Conservation (phyloP, 371 early-diverging fungal genomes). For the Umbelopsis sp. region DNA sequence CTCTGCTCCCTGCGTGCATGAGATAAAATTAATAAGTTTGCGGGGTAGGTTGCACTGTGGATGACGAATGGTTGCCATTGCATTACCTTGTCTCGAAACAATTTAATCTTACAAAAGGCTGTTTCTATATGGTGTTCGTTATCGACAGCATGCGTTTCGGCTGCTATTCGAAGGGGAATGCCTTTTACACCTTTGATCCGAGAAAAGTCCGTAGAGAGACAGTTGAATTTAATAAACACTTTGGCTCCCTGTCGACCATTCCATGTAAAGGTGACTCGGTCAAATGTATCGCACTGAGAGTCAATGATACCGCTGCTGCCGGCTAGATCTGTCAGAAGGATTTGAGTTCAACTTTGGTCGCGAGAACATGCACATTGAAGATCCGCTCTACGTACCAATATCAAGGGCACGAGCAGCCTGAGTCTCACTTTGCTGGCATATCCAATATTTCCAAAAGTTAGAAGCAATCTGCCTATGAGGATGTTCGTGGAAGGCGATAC, state of each 20-base stretch:
- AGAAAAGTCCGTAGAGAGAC: slow-evolving; percentile 83
- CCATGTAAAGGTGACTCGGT: slow-evolving; percentile 78
- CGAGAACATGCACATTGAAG: neutral
- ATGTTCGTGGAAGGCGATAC: slow-evolving; percentile 76
- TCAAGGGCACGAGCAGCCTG: slow-evolving; percentile 69
- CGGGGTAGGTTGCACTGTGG: too few relatives aligned
- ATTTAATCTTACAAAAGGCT: slow-evolving; percentile 69
- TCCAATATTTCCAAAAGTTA: slow-evolving; percentile 80
- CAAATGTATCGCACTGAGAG: slow-evolving; percentile 64
- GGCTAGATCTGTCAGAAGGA: slow-evolving; percentile 32
- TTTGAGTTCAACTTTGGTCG: too few relatives aligned
- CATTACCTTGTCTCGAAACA: slow-evolving; percentile 76
- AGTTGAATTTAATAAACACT: slow-evolving; percentile 74
- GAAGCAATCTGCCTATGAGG: slow-evolving; percentile 72
- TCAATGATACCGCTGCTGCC: slow-evolving; percentile 56
- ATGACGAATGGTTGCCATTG: too few relatives aligned
- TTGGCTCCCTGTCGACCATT: slow-evolving; percentile 72
- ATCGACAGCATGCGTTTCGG: slow-evolving; percentile 42
- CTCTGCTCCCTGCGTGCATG: slow-evolving; percentile 55
- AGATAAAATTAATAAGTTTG: too few relatives aligned
- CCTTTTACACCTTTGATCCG: slow-evolving; percentile 87
- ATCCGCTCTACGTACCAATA: slow-evolving; percentile 42
- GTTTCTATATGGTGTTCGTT: slow-evolving; percentile 43
- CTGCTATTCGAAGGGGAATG: slow-evolving; percentile 72
- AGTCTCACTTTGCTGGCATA: slow-evolving; percentile 68